Conservation (phyloP, 306 rosid genomes). For the Cucurbita ficifolia region DNA sequence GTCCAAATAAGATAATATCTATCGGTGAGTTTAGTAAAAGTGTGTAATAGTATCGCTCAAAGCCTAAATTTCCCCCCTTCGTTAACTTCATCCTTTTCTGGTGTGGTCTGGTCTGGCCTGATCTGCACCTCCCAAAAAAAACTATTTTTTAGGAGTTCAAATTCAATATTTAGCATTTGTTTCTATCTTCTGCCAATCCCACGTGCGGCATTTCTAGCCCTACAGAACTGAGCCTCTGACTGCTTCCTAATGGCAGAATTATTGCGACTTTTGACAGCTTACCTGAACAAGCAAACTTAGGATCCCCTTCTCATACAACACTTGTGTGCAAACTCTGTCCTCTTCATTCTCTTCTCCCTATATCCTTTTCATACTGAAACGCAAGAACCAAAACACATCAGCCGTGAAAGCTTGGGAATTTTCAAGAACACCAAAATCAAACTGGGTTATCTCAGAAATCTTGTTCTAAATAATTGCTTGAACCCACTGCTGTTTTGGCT, state of each 20-base stretch:
- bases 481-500: background rate
- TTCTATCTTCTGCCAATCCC: conserved; percentile 7
- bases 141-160: background rate
- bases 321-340: conserved; percentile 9
- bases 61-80: conserved; percentile 5
- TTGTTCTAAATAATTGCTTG: background rate
- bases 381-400: background rate
- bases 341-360: background rate
- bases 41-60: background rate
- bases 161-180: background rate
- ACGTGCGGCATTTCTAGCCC: conserved; percentile 8
- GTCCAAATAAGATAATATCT: too few relatives aligned
- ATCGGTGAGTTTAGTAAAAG: too few relatives aligned
- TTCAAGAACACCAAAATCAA: background rate
- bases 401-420: background rate
- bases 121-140: background rate
- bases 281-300: conserved; percentile 13
- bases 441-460: background rate
- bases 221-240: conserved; percentile 3
- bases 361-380: background rate
- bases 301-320: conserved; percentile 5
- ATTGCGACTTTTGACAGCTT: conserved; percentile 6
- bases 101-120: background rate
- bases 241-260: conserved; percentile 6
- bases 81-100: background rate